phyloP scores from a whole-genome alignment of 805 yeast genomes.

The Soucietia sequanensis region DNA sequence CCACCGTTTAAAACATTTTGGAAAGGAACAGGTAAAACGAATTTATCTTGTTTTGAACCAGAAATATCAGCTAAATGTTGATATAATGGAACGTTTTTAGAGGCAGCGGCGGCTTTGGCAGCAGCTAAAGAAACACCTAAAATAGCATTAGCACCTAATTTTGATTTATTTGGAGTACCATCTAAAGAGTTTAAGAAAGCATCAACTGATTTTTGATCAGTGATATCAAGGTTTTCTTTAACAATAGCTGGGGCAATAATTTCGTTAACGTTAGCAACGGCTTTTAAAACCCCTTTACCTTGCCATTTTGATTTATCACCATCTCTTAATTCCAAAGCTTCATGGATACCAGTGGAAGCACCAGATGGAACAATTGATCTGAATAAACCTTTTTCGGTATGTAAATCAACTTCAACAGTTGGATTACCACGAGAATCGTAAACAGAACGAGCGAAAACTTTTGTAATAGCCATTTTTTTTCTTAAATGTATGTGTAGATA shows the following conservation, averaged over 20 bases:
- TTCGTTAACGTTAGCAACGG: constrained; percentile 93
- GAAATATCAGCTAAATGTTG: constrained; percentile 83
- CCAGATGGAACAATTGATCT: constrained; percentile 99
- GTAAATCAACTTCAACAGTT: constrained; percentile 96
- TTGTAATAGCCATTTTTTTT: constrained; percentile 76
- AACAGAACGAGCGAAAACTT: constrained; percentile 92
- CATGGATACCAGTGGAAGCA: constrained; percentile 99
- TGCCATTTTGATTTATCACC: constrained; percentile 96
- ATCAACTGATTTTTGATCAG: constrained; percentile 84
- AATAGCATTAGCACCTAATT: constrained; percentile 98
- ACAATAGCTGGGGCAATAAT: constrained; percentile 92
- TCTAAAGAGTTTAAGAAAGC: constrained; percentile 82
- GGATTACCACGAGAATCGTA: constrained; percentile 99
- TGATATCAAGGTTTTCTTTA: constrained; percentile 77
- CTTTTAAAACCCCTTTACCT: constrained; percentile 98
- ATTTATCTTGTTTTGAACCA: constrained; percentile 71
- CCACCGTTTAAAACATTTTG: constrained; percentile 99
- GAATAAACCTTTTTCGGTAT: constrained; percentile 91
- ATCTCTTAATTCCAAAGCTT: constrained; percentile 98
- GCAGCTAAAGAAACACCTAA: constrained; percentile 97
- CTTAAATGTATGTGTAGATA: no score
- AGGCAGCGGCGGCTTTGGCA: constrained; percentile 98
- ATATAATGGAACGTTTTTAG: constrained; percentile 90
- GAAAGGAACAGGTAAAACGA: constrained; percentile 98
- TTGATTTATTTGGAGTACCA: constrained; percentile 96